These are phyloP conservation scores for Brettanomyces nanus DNA, from an alignment of 805 yeast genomes.

Conservation along the genomic window DNA sequence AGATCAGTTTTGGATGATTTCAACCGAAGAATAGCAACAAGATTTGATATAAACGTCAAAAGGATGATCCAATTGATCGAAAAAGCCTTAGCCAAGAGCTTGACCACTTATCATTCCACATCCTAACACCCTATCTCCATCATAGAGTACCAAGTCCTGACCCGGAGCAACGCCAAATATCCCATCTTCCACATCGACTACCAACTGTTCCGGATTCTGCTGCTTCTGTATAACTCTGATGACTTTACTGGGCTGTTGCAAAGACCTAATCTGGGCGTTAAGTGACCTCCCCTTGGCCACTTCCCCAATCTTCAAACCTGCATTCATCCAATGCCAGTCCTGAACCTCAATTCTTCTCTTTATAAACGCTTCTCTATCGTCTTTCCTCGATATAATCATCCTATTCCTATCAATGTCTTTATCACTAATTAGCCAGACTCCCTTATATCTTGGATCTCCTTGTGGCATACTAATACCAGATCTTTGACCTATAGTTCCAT, in stretches of 20 bases:
- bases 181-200: constrained; percentile 33
- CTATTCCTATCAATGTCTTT: constrained; percentile 61
- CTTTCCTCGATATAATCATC: constrained; percentile 69
- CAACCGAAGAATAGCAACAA: no score
- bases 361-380: constrained; percentile 48
- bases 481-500: constrained; percentile 90
- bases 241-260: constrained; percentile 47
- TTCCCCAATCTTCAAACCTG: constrained; percentile 5
- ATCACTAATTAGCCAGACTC: constrained; percentile 81
- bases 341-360: constrained; percentile 33
- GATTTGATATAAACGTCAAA: no score
- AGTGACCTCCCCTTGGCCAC: constrained; percentile 20
- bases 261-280: constrained; percentile 61
- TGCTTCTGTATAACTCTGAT: constrained; percentile 7
- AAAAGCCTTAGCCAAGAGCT: no score
- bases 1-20: no score
- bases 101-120: constrained; percentile 44
- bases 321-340: constrained; percentile 44
- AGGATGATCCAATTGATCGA: no score
- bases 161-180: constrained; percentile 85
- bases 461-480: constrained; percentile 82
- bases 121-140: constrained; percentile 61
- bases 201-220: constrained; percentile 10
- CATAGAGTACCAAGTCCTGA: constrained; percentile 71
- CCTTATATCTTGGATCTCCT: constrained; percentile 64